phyloP scores from a whole-genome alignment of 2,329 filamentous ascomycete genomes.

The Chrysoporthe puriensis region DNA sequence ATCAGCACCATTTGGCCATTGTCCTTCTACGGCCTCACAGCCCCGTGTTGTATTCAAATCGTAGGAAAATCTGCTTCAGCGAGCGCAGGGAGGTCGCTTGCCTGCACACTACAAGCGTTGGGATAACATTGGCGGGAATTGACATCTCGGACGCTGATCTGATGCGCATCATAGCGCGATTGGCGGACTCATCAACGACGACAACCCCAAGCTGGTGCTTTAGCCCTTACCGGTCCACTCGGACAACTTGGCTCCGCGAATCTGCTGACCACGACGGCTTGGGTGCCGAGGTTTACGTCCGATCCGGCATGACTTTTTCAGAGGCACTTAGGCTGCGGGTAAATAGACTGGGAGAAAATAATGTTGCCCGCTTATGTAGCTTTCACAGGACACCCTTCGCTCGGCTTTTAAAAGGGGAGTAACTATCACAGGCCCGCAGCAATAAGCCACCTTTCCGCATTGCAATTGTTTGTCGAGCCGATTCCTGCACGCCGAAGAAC shows the following conservation, averaged over 20 bases:
- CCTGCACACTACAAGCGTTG: background rate
- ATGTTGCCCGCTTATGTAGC: too few relatives aligned
- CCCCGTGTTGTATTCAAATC: too few relatives aligned
- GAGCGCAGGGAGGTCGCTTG: background rate
- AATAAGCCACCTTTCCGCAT: background rate
- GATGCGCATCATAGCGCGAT: background rate
- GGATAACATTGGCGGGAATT: background rate
- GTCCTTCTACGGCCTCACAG: too few relatives aligned
- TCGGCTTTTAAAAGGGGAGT: too few relatives aligned
- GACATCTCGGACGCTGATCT: background rate
- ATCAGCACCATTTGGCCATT: too few relatives aligned
- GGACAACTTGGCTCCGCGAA: background rate
- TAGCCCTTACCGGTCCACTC: background rate
- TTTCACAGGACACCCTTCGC: too few relatives aligned
- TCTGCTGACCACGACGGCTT: background rate
- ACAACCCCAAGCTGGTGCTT: background rate
- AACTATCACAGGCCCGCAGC: too few relatives aligned
- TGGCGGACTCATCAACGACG: background rate
- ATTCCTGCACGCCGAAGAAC: background rate
- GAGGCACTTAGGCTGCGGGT: background rate
- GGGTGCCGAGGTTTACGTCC: background rate
- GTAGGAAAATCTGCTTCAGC: too few relatives aligned
- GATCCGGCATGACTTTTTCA: background rate
- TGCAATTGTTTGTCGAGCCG: background rate
- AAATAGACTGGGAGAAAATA: background rate